Evolutionary conservation across 2,329 filamentous ascomycete genomes (phyloP), one percentile per base, ranked within the genome.

Genomic region (Aspergillus spinulosporus): DNA sequence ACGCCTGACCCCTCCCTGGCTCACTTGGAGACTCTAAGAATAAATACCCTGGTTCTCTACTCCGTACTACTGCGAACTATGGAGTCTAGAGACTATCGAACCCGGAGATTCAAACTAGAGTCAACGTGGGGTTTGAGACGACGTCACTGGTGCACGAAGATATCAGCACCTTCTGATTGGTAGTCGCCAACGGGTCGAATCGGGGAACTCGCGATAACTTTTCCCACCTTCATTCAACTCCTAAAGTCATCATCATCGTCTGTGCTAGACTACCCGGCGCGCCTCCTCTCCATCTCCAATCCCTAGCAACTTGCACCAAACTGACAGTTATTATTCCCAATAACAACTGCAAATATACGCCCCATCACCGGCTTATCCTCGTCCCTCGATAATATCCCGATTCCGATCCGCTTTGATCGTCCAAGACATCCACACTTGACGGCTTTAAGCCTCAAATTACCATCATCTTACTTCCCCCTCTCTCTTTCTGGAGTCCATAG

Each of bases 141-240:
- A 63, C 61, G 60, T 62, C 58, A 62, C 61, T 40, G 37, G 47
- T 47, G 52, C 46, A 48, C 12, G 26, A 37, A 34, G 59, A 59
- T 61, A 61, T 63, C 56, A 45, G 39, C 47, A 43, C 32, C 8
- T 26, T 34, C 40, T 63, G 61, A 63, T 63, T 63, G 61, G 61
- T 45, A 39, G 40, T 44, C 37, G 34, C 37, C 57, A 46, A 57
- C 60, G 62, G 62, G 59, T 59, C 37, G 50, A 59, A 32, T 57
- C 60, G 62, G 62, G 57, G 55, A 46, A 50, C 58, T 49, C 45
- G 49, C 43, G 39, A 49, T 43, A 49, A 42, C 44, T 54, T 43
- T 48, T 54, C 21, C 26, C 43, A 54, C 44, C 47, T 37, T 39
- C 39, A 28, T 60, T 29, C 47, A 44, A 46, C 53, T 59, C 52